Evolutionary conservation across 352 stramenopile genomes (phyloP), one percentile per base, ranked within the genome.

Genomic region (Phytophthora uliginosa): DNA sequence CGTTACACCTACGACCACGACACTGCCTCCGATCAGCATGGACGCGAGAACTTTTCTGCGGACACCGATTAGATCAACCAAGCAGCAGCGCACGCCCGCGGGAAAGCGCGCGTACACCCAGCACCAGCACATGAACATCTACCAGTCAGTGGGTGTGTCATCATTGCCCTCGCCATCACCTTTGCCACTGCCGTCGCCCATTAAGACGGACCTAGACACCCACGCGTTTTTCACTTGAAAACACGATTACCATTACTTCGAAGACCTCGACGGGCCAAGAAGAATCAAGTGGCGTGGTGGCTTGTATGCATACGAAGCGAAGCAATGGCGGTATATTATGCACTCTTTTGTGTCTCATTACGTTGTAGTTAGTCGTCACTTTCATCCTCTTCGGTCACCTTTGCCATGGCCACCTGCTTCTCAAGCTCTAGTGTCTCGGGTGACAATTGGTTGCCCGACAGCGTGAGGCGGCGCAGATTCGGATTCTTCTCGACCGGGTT

Each of bases 201-300:
- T 96, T 69, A 96, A 96, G 63, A 95, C 81, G 18, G 87, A 96
- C 48, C 77, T 96, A 64, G 89, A 95, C 70, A 96, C 89, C 28
- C 87, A 94, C 58, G 83, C 89, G 8, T 96, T 96, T 73, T 96
- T 96, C 66, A 93, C 89, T 51, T 95, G 79, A 89, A 28, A 67
- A 18, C 24, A 36, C 20, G 13, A 4, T 31, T 54, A 61, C 28
- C 31, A 24, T 10, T 3, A 38, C 31, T 31, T 42, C 7, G 17
- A 51, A 50, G 22, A 38, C 47, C 3, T n/a, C n/a, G 2, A 51
- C 0, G 42, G 17, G 42, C 17, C 13, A 28, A 26, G 28, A 48
- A 40, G 31, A 38, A 40, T 63, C 42, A 58, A 62, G 22, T 59
- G 40, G 18, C 24, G 50, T 60, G 50, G 18, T 42, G 45, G 3